Evolutionary conservation across 768 basidiomycete species (phyloP), one percentile per base, ranked within the genome.

Genomic region (Rhizopogon roseolus): DNA sequence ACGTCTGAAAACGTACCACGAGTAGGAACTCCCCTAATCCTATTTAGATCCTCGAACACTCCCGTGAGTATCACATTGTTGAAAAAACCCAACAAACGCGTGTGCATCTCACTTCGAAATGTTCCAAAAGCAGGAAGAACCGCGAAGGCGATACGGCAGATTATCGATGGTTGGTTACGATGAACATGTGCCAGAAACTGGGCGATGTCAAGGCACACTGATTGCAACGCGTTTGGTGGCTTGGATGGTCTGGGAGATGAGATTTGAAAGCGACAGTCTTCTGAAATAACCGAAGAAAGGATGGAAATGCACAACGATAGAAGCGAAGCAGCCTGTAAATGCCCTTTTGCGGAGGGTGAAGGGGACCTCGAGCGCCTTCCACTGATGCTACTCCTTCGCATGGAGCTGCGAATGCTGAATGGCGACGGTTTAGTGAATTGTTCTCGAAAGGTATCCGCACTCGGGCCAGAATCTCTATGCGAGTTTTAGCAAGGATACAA

Each of bases 191-290:
- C 68, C 25, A 94, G 76, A 57, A 83, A 79, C 54, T 81, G 81
- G 4, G 87, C 87, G 19, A 92, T 78, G 66, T 91, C 88, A 32
- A 94, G 69, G 4, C 78, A 79, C 28, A 86, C 66, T 1, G 82
- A 77, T 60, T 93, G 91, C n/a, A 94, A 69, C 4, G 88, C 76
- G 62, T 90, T 82, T 3, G 90, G 87, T 13, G 91, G 91, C 28
- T 81, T 76, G 0, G 74, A 74, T 3, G 85, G 88, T 4, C 85
- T 77, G 14, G 85, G 83, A 8, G 70, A 74, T 10, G 76, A 67
- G 2, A 81, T 76, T 56, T 78, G 78, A 67, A 81, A 88, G 2
- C 88, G 81, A 62, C 88, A 88, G 62, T 93, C 91, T 54, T 87
- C 84, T 5, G 73, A 67, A 16, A 91, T 73, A 19, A 93, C 71